phyloP scores from a whole-genome alignment of 2,329 filamentous ascomycete species.

The Trichoderma atrobrunneum region DNA sequence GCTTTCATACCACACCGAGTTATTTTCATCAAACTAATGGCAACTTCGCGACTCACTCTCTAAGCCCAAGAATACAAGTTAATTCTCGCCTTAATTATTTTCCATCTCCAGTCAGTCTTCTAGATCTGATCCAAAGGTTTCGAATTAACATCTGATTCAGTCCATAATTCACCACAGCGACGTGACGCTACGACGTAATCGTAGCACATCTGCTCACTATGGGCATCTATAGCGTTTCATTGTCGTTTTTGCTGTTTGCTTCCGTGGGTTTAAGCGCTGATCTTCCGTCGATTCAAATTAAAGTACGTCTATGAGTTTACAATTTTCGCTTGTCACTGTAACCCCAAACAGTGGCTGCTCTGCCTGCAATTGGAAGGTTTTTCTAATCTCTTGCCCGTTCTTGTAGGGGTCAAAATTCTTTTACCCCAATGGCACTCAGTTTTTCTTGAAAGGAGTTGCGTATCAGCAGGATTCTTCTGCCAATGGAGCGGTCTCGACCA shows the following conservation, averaged over 20 bases:
- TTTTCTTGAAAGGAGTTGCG: slow-evolving; percentile 87
- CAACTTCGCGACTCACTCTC: background rate
- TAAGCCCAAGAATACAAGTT: background rate
- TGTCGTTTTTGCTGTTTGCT: background rate
- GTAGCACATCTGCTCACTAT: background rate
- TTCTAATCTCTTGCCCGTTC: background rate
- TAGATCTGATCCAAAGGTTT: background rate
- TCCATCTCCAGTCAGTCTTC: background rate
- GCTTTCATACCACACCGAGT: background rate
- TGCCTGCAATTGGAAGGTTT: background rate
- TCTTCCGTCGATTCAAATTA: background rate
- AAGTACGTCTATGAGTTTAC: background rate
- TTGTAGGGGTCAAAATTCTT: slow-evolving; percentile 79
- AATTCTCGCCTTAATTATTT: background rate
- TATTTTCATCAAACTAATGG: background rate
- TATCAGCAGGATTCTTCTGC: slow-evolving; percentile 80
- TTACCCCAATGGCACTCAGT: slow-evolving; percentile 67
- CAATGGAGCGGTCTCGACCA: slow-evolving; percentile 47
- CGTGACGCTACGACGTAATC: background rate
- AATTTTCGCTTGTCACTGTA: background rate
- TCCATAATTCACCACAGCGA: background rate
- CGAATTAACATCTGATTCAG: background rate
- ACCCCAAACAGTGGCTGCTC: background rate
- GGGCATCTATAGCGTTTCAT: background rate
- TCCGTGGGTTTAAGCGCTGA: background rate